Base-by-base conservation (phyloP, 2,329 filamentous ascomycete species). In the Botrytis aclada region DNA sequence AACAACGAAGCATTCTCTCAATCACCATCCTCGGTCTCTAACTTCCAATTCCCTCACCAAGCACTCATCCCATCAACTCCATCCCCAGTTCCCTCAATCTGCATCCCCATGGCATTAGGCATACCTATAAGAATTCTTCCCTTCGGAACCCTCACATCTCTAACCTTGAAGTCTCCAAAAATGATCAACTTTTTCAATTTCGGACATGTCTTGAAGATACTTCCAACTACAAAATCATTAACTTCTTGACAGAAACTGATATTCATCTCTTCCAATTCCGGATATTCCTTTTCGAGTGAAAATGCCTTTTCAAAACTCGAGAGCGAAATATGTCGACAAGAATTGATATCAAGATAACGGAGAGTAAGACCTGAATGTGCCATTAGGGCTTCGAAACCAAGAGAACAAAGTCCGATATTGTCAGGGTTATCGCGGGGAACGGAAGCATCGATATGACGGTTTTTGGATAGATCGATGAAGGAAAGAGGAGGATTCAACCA, bases 381-480 rank as follows among this genome's bases (percentile, higher is more conserved):
- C 93, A 98, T 97, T 61, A 98, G 83, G 0, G 93, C 93, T 76
- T 87, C 84, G 83, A 98, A 95, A 0, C 92, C 94, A 9, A 87
- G 83, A 0, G 90, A 91, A 70, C 91, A 93, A 45, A 98, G 86
- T 2, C 95, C 95, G 62, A 95, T 83, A 37, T 87, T 85, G 72
- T 89, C 83, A 0, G 88, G 86, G 64, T 90, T 90, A 7, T 90
- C 88, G 34, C 90, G 87, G 0, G 93, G 91, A 39, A 88, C 88
- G 66, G 85, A 83, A 73, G 93, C 89, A 80, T 97, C 93, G 47
- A 97, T 81, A 77, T 94, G 89, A 29, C 95, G 92, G 74, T 91
- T 94, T 75, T 91, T 90, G 77, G 92, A 90, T 25, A 98, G 82
- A 80, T 98, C 94, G 71, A 94, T 82, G 76, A 90, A 89, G 2